Evolutionary conservation across 352 stramenopile genomes (phyloP).

Genomic region (Phytophthora podocarpi): DNA sequence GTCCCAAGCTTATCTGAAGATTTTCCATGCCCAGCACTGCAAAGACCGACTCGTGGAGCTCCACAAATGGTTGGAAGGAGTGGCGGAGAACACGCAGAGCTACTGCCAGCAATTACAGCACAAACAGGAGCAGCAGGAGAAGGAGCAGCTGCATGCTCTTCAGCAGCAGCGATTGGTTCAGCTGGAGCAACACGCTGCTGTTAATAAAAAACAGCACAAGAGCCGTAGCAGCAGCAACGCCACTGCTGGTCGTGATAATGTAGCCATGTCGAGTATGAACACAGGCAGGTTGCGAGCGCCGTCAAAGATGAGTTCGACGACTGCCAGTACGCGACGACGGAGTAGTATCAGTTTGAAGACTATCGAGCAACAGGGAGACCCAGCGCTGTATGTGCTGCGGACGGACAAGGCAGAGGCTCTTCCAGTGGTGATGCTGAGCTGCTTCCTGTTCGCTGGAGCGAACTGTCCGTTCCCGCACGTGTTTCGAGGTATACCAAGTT

Average conservation of each 20-base stretch:
- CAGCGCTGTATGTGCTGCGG: conserved; percentile 27
- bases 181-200: conserved; percentile 14
- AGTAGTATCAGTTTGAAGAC: conserved; percentile 26
- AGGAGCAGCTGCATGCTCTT: conserved; percentile 18
- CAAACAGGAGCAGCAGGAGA: conserved; percentile 23
- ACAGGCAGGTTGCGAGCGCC: conserved; percentile 10
- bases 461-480: conserved; percentile 77
- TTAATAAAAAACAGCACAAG: conserved; percentile 28
- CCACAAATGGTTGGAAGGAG: conserved; percentile 63
- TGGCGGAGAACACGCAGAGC: conserved; percentile 73
- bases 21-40: conserved; percentile 81
- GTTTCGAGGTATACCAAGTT: conserved; percentile 69
- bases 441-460: conserved; percentile 74
- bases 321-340: conserved; percentile 5
- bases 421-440: conserved; percentile 61
- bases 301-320: conserved; percentile 6
- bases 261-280: conserved; percentile 16
- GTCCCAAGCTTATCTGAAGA: conserved; percentile 81
- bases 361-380: conserved; percentile 25
- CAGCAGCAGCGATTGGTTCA: conserved; percentile 32
- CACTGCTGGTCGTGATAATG: neutral
- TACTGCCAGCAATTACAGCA: conserved; percentile 55
- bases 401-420: conserved; percentile 46
- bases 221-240: conserved; percentile 19
- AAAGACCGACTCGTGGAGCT: conserved; percentile 80